A percentile compares a stretch with the other conserved stretches of the same genome.
Conservation (phyloP, 805 yeast genomes). For the Candida corydali region DNA sequence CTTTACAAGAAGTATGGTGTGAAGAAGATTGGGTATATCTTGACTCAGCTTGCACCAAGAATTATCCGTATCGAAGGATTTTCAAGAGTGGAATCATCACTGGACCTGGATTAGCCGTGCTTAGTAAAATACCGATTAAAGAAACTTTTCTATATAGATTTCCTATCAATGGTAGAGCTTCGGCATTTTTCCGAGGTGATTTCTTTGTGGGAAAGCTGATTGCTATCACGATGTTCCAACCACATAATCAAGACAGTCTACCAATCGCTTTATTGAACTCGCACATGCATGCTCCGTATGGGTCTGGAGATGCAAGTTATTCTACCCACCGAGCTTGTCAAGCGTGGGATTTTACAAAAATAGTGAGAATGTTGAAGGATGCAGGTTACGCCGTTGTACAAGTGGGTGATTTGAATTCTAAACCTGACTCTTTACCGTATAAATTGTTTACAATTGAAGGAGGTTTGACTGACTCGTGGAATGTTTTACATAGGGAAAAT, state of each 20-base stretch:
- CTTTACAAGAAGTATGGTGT: slow-evolving; percentile 95
- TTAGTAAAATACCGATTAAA: slow-evolving; percentile 80
- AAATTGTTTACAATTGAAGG: slow-evolving; percentile 67
- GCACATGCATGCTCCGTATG: slow-evolving; percentile 97
- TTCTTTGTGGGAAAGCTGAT: slow-evolving; percentile 95
- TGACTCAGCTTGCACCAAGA: slow-evolving; percentile 35
- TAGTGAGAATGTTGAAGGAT: slow-evolving; percentile 54
- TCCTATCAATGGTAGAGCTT: slow-evolving; percentile 91
- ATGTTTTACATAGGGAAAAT: slow-evolving; percentile 39
- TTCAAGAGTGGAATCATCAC: slow-evolving; percentile 82
- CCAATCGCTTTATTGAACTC: slow-evolving; percentile 81
- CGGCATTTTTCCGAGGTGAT: slow-evolving; percentile 92
- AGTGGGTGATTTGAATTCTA: slow-evolving; percentile 90
- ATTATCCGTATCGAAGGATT: slow-evolving; percentile 61
- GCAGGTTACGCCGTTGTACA: slow-evolving; percentile 84
- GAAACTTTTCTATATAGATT: slow-evolving; percentile 76
- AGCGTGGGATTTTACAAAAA: slow-evolving; percentile 88
- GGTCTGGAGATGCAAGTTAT: slow-evolving; percentile 81
- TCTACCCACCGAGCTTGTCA: slow-evolving; percentile 88
- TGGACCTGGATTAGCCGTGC: slow-evolving; percentile 88
- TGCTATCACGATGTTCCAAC: slow-evolving; percentile 62
- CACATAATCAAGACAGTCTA: slow-evolving; percentile 40
- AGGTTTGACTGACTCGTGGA: slow-evolving; percentile 80
- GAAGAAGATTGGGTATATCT: slow-evolving; percentile 76
- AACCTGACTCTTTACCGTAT: slow-evolving; percentile 83